Evolutionary conservation across 73 alveolate species (phyloP), one percentile per base, ranked within the genome.

Genomic region (Paramecium bursaria): DNA sequence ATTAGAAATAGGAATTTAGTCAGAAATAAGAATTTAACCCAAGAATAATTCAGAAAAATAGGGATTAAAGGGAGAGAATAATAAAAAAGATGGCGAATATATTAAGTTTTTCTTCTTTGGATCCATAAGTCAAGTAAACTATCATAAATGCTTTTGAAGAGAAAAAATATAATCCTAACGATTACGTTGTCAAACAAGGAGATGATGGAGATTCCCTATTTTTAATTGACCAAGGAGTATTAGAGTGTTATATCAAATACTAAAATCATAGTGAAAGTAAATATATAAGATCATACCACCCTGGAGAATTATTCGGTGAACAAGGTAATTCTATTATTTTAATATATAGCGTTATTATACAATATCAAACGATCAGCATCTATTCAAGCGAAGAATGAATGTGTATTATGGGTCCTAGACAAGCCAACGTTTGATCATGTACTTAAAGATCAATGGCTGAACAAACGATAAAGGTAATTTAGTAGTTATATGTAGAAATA

Each of bases 311-410:
- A 7, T 91, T 91, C 42, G 96, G 94, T 2, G 98, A 94, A 73
- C n/a, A n/a, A n/a, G n/a, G n/a, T n/a, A n/a, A n/a, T n/a, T n/a
- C n/a, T n/a, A n/a, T n/a, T n/a, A n/a, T n/a, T n/a, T n/a, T n/a
- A n/a, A n/a, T n/a, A n/a, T n/a, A 91, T 29, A 98, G 97, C 98
- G 17, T 87, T 95, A 19, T 74, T 95, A 42, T 94, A 95, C 74
- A 92, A 95, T 74, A 95, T 94, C 39, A 96, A 96, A 25, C 87
- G 98, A 86, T 96, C 97, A 0, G 97, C 98, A 0, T 90, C 97
- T 1, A 94, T 95, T 27, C 85, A 22, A 10, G 97, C 97, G 0
- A 87, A 85, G 60, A 85, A 91, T 46, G 97, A 93, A 10, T 88
- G 95, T n/a, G 90, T 80, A 46, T 86, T 92, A 7, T 95, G 94